Evolutionary conservation across 495 filamentous ascomycete species (phyloP).

Genomic region (Podospora conica): DNA sequence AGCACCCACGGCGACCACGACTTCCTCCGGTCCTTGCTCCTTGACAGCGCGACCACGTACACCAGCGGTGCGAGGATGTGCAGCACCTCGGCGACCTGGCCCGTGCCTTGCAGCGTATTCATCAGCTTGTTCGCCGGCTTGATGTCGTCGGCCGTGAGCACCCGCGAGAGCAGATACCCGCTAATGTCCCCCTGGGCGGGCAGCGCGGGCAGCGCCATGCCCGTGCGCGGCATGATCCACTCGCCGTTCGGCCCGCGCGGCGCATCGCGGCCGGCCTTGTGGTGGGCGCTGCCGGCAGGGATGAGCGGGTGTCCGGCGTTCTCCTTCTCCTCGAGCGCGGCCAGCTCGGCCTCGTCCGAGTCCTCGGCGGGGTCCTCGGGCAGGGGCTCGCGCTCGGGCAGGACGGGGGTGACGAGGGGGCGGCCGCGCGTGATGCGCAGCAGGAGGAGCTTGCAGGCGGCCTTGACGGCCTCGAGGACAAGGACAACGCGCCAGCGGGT

Average conservation of each 20-base stretch:
- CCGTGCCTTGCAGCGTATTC: constrained; percentile 64
- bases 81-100: constrained; percentile 74
- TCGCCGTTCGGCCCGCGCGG: constrained; percentile 37
- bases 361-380: constrained; percentile 48
- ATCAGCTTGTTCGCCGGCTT: constrained; percentile 79
- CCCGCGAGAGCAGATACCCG: constrained; percentile 81
- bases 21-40: constrained; percentile 49
- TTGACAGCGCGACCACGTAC: constrained; percentile 80
- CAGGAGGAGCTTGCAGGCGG: constrained; percentile 74
- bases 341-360: constrained; percentile 33
- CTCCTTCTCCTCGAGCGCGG: constrained; percentile 21
- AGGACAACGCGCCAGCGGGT: constrained; percentile 87
- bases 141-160: constrained; percentile 92
- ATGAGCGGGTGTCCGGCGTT: constrained; percentile 11
- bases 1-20: constrained; percentile 88
- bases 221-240: constrained; percentile 96
- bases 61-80: constrained; percentile 86
- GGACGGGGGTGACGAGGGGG: constrained; percentile 74
- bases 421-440: constrained; percentile 77
- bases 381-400: constrained; percentile 77
- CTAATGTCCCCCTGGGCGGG: constrained; percentile 75
- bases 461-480: constrained; percentile 78
- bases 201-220: constrained; percentile 71
- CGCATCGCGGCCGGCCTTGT: constrained; percentile 16
- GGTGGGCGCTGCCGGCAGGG: not conserved